These are phyloP conservation scores for Trametes maxima DNA, from an alignment of 768 basidiomycete species.

Conservation along the genomic window DNA sequence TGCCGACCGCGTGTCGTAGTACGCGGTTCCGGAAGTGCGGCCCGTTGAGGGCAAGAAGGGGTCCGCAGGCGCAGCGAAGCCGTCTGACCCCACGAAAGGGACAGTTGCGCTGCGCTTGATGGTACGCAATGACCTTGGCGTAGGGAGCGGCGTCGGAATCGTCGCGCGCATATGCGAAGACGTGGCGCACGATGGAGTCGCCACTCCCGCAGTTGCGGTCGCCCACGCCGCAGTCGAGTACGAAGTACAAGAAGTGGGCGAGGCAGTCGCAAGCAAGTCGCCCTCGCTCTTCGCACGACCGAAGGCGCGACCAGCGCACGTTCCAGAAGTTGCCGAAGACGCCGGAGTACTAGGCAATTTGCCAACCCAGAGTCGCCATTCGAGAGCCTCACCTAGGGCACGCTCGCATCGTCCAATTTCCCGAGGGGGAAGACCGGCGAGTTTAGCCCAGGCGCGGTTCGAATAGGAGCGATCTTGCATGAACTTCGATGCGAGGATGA, in stretches of 20 bases:
- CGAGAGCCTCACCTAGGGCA: slow-evolving; percentile 81
- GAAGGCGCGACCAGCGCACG: slow-evolving; percentile 16
- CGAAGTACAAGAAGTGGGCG: slow-evolving; percentile 13
- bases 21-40: not conserved
- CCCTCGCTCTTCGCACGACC: slow-evolving; percentile 29
- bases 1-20: slow-evolving; percentile 9
- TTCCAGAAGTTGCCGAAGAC: slow-evolving; percentile 8
- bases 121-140: slow-evolving; percentile 8
- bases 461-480: slow-evolving; percentile 93
- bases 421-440: slow-evolving; percentile 82
- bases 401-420: slow-evolving; percentile 91
- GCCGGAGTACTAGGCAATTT: slow-evolving; percentile 47
- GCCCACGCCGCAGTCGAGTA: slow-evolving; percentile 21
- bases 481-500: slow-evolving; percentile 91
- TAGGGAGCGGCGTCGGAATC: slow-evolving; percentile 15
- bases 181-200: not conserved
- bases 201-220: slow-evolving; percentile 19
- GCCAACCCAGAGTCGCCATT: slow-evolving; percentile 94
- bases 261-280: slow-evolving; percentile 9
- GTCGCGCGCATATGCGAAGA: not conserved
- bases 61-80: slow-evolving; percentile 8
- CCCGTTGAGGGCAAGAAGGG: not conserved
- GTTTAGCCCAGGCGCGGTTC: slow-evolving; percentile 92
- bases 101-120: slow-evolving; percentile 28
- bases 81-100: slow-evolving; percentile 16